Percentiles rank a stretch among this genome's conserved stretches.
phyloP scores from a whole-genome alignment of 768 basidiomycete genomes.

The Naganishia onofrii region DNA sequence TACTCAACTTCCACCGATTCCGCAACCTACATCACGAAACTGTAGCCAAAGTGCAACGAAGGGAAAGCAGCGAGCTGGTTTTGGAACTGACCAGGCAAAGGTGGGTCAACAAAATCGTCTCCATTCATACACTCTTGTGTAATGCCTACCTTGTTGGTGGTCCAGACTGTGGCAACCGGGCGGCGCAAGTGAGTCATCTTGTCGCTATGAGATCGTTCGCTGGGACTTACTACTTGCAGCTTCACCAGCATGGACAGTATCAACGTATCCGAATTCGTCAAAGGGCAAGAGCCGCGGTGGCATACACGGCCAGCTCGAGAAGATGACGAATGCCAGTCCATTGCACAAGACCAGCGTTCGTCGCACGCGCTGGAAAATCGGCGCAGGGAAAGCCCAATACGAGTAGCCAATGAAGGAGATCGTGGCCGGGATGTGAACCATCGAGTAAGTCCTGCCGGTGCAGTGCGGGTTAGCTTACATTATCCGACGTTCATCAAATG shows the following conservation, averaged over 20 bases:
- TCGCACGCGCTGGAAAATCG: conserved; percentile 39
- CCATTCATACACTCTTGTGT: too few relatives aligned
- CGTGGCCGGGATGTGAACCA: conserved; percentile 47
- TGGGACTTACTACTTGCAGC: conserved; percentile 38
- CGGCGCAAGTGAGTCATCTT: background rate
- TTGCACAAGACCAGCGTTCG: conserved; percentile 44
- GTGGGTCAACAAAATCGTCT: conserved; percentile 1
- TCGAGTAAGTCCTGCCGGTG: conserved; percentile 40
- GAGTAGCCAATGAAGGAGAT: conserved; percentile 44
- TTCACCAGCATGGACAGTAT: conserved; percentile 42
- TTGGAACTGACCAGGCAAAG: conserved; percentile 36
- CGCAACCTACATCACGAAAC: conserved; percentile 26
- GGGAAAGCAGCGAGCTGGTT: conserved; percentile 47
- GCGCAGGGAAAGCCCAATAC: conserved; percentile 37
- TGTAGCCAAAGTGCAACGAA: conserved; percentile 31
- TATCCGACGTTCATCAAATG: background rate
- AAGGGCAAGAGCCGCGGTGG: conserved; percentile 41
- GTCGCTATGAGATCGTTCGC: background rate
- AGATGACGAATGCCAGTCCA: conserved; percentile 42
- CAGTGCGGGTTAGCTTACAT: background rate
- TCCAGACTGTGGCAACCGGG: conserved; percentile 35
- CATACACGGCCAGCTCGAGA: conserved; percentile 47
- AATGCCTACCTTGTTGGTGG: conserved; percentile 40
- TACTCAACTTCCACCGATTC: background rate
- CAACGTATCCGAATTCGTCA: conserved; percentile 40